Conservation (phyloP, 139 green algal species). For the Dunaliella sp. region DNA sequence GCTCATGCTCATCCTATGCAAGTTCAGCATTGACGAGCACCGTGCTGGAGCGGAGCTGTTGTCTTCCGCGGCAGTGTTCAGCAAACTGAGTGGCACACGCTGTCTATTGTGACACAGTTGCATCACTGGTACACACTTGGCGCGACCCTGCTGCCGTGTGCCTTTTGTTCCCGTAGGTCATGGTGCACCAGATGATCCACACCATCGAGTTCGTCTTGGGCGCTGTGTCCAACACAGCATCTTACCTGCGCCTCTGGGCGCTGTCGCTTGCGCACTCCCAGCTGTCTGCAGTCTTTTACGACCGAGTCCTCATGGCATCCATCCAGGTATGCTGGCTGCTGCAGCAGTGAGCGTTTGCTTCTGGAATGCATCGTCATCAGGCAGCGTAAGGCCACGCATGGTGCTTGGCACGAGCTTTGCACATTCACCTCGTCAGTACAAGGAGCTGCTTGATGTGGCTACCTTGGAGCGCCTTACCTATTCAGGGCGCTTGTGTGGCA, state of each 20-base stretch:
- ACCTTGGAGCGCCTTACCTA: slow-evolving; percentile 31
- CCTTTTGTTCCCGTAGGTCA: slow-evolving; percentile 73
- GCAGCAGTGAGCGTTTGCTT: background rate
- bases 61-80: no score
- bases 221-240: slow-evolving; percentile 97
- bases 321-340: slow-evolving; percentile 33
- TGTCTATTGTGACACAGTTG: no score
- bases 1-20: no score
- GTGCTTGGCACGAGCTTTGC: no score
- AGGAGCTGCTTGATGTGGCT: background rate
- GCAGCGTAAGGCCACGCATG: background rate
- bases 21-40: no score
- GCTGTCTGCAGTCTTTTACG: slow-evolving; percentile 89
- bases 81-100: no score
- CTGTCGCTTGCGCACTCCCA: slow-evolving; percentile 95
- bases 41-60: no score
- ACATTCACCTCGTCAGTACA: background rate
- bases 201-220: slow-evolving; percentile 95
- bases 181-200: slow-evolving; percentile 90
- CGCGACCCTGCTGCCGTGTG: no score
- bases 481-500: background rate
- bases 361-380: background rate
- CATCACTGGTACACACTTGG: no score
- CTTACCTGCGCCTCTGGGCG: slow-evolving; percentile 98
- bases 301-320: slow-evolving; percentile 85